phyloP scores from a whole-genome alignment of 2,329 filamentous ascomycete species.

The Xylaria sp. region DNA sequence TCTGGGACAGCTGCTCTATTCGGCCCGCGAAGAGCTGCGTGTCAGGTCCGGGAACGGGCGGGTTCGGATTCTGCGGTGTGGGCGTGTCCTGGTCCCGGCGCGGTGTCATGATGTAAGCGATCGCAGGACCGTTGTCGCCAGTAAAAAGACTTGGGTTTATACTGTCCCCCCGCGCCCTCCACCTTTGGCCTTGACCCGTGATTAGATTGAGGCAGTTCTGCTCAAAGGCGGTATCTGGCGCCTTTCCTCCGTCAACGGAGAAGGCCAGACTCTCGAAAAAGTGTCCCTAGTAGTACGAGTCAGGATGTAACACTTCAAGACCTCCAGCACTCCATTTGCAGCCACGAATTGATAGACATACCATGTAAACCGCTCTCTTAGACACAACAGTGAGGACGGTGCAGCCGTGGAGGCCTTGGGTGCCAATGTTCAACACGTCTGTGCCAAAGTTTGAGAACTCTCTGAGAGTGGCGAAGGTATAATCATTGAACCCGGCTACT shows the following conservation, averaged over 20 bases:
- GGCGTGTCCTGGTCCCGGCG: not conserved
- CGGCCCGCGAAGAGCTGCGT: not conserved
- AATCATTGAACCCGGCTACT: too few relatives aligned
- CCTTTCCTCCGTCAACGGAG: not conserved
- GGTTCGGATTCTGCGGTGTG: not conserved
- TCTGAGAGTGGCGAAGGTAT: too few relatives aligned
- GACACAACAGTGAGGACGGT: too few relatives aligned
- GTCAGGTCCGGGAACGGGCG: not conserved
- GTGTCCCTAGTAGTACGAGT: not conserved
- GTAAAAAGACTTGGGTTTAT: constrained; percentile 4
- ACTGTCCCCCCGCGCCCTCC: not conserved
- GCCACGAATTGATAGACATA: too few relatives aligned
- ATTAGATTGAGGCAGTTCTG: constrained; percentile 2
- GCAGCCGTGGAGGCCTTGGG: too few relatives aligned
- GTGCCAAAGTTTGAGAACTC: too few relatives aligned
- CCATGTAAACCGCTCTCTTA: too few relatives aligned
- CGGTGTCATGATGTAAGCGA: constrained; percentile 15
- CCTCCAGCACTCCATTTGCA: too few relatives aligned
- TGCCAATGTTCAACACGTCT: too few relatives aligned
- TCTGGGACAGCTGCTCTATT: not conserved
- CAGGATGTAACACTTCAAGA: too few relatives aligned
- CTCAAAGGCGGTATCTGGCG: constrained; percentile 3
- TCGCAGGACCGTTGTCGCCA: not conserved
- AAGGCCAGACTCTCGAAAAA: constrained; percentile 6
- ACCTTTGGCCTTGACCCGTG: not conserved